phyloP scores from a whole-genome alignment of 2,329 filamentous ascomycete genomes.

The Dactylellina haptotyla region DNA sequence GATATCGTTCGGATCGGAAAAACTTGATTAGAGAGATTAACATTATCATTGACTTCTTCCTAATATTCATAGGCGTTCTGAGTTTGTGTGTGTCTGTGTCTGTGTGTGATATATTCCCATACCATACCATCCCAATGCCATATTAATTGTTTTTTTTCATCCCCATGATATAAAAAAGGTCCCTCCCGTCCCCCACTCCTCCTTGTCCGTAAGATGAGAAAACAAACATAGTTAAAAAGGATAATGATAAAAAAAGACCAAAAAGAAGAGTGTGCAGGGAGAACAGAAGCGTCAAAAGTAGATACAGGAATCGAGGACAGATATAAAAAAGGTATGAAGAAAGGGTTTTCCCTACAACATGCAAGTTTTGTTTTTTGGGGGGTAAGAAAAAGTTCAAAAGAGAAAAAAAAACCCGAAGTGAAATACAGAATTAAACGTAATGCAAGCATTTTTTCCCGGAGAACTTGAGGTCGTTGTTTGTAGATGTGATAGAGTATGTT shows the following conservation, averaged over 20 bases:
- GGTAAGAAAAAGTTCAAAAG: constrained; percentile 3
- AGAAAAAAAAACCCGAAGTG: not conserved
- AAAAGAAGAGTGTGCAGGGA: constrained; percentile 10
- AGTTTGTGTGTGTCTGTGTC: not conserved
- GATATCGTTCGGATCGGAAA: too few relatives aligned
- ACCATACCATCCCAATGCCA: constrained; percentile 17
- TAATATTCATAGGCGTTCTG: constrained; percentile 28
- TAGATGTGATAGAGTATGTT: not conserved
- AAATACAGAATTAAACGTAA: constrained; percentile 23
- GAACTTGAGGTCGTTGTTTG: too few relatives aligned
- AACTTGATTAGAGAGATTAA: constrained; percentile 29
- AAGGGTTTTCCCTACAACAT: not conserved
- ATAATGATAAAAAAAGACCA: constrained; percentile 15
- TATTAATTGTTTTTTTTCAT: constrained; percentile 24
- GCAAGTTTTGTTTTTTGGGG: not conserved
- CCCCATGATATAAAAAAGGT: constrained; percentile 22
- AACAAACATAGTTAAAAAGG: constrained; percentile 20
- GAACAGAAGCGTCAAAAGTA: constrained; percentile 41
- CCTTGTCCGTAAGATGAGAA: constrained; percentile 33
- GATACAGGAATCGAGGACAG: constrained; percentile 51
- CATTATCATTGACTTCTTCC: constrained; percentile 53
- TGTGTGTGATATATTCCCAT: constrained; percentile 7
- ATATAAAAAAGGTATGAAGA: not conserved
- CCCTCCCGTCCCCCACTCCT: not conserved
- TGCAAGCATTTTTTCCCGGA: constrained; percentile 18